Percentiles rank a stretch among this genome's conserved stretches.
phyloP scores from a whole-genome alignment of 495 filamentous ascomycete species.

The Saxophila tyrrhenica region DNA sequence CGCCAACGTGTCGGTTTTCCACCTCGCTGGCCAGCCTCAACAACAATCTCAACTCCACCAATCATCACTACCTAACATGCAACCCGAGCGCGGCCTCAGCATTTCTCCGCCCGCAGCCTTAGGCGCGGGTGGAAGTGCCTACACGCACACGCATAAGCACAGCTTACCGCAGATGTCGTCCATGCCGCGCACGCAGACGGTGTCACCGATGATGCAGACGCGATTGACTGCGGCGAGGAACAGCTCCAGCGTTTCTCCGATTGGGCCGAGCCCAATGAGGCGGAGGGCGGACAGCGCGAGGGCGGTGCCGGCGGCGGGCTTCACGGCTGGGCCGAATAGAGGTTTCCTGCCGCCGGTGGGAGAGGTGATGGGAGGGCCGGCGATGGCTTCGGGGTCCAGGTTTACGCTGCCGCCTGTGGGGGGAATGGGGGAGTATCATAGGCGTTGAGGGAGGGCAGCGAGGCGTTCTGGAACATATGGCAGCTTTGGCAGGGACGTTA shows the following conservation, averaged over 20 bases:
- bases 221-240: constrained; percentile 3
- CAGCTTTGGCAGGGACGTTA: too few relatives aligned
- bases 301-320: constrained; percentile 1
- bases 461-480: too few relatives aligned
- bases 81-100: not conserved
- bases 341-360: constrained; percentile 12
- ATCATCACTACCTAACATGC: not conserved
- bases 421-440: not conserved
- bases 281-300: constrained; percentile 15
- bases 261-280: not conserved
- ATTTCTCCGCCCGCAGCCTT: not conserved
- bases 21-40: constrained; percentile 15
- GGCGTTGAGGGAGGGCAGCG: not conserved
- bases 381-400: not conserved
- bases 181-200: constrained; percentile 3
- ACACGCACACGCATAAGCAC: constrained; percentile 13
- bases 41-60: not conserved
- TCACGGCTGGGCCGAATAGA: not conserved
- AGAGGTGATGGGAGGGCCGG: not conserved
- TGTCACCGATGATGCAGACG: constrained; percentile 4
- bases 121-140: not conserved
- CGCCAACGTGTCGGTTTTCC: constrained; percentile 33
- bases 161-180: constrained; percentile 10
- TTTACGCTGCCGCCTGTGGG: constrained; percentile 12
- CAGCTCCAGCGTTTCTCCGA: constrained; percentile 2